phyloP scores from a whole-genome alignment of 129 eudicot genomes.

The Flaveria linearis region DNA sequence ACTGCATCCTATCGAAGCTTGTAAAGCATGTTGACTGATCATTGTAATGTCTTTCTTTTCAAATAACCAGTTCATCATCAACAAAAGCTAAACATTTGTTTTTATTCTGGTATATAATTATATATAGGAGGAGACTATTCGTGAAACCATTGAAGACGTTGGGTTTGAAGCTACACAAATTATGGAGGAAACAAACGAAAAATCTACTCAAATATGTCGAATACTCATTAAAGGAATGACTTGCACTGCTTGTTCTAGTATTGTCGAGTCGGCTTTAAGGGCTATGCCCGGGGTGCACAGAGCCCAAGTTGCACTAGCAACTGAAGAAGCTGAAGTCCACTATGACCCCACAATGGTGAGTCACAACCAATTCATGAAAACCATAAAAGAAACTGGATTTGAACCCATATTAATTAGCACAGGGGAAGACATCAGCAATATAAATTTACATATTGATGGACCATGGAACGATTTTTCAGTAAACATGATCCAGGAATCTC shows the following conservation, averaged over 20 bases:
- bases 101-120: not conserved
- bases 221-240: slow-evolving; percentile 72
- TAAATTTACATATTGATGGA: slow-evolving; percentile 65
- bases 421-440: slow-evolving; percentile 63
- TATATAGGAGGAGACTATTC: slow-evolving; percentile 69
- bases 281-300: slow-evolving; percentile 55
- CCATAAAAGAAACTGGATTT: slow-evolving; percentile 63
- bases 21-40: not conserved
- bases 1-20: not conserved
- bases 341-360: slow-evolving; percentile 57
- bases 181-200: slow-evolving; percentile 48
- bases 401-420: slow-evolving; percentile 66
- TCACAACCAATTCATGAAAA: slow-evolving; percentile 40
- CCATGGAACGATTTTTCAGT: slow-evolving; percentile 41
- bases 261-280: slow-evolving; percentile 56
- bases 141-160: slow-evolving; percentile 77
- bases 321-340: slow-evolving; percentile 73
- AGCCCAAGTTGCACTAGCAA: slow-evolving; percentile 84
- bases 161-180: slow-evolving; percentile 65
- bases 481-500: slow-evolving; percentile 45
- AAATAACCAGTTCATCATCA: not conserved
- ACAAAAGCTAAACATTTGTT: slow-evolving; percentile 4
- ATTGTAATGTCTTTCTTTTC: not conserved
- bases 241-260: slow-evolving; percentile 74
- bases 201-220: slow-evolving; percentile 61